phyloP scores from a whole-genome alignment of 1,139 yeast species.

The Sugiyamaella novakii region DNA sequence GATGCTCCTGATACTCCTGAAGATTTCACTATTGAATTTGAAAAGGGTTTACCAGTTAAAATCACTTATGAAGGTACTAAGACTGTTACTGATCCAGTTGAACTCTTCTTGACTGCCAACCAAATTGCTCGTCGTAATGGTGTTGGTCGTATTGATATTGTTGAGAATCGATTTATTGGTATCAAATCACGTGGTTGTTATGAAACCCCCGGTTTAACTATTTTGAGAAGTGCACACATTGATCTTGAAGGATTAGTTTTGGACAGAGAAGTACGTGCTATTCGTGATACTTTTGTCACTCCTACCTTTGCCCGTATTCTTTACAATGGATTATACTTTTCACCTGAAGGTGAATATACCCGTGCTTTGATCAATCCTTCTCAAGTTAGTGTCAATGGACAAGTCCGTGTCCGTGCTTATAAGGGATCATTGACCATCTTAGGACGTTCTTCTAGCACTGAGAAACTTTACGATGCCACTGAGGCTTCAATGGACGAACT shows the following conservation, averaged over 20 bases:
- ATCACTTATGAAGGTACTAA: constrained; percentile 65
- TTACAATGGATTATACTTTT: constrained; percentile 96
- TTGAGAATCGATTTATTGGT: constrained; percentile 98
- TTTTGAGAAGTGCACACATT: constrained; percentile 90
- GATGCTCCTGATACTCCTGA: constrained; percentile 96
- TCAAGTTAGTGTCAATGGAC: constrained; percentile 93
- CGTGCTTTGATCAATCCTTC: constrained; percentile 93
- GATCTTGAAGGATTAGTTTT: constrained; percentile 95
- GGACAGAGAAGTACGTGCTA: constrained; percentile 96
- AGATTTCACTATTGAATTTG: constrained; percentile 77
- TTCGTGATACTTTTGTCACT: constrained; percentile 95
- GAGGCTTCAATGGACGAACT: constrained; percentile 99
- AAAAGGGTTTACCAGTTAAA: constrained; percentile 85
- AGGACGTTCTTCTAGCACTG: constrained; percentile 95
- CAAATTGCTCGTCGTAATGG: constrained; percentile 98
- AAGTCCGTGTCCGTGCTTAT: constrained; percentile 90
- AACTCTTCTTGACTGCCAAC: constrained; percentile 88
- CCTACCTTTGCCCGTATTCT: constrained; percentile 86
- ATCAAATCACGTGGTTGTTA: constrained; percentile 99
- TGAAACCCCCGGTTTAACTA: constrained; percentile 97
- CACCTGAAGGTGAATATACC: constrained; percentile 97
- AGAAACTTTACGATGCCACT: constrained; percentile 94
- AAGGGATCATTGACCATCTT: constrained; percentile 82
- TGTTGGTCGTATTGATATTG: constrained; percentile 98
- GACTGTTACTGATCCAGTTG: constrained; percentile 80